Evolutionary conservation across 2,329 filamentous ascomycete genomes (phyloP).

Genomic region (Davidsoniella virescens): DNA sequence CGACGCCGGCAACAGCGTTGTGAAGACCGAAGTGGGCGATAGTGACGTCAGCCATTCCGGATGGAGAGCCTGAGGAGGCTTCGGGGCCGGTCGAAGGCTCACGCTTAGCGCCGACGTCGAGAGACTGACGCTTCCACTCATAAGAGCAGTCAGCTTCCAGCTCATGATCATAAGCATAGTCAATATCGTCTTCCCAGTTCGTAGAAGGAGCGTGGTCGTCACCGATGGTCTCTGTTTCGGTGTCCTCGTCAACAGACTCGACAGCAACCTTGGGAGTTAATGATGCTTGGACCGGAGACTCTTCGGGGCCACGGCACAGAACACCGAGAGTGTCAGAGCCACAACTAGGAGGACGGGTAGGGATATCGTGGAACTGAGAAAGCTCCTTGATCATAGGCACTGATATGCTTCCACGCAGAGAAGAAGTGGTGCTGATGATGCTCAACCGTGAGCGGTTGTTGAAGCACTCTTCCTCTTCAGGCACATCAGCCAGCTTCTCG

Average conservation of each 20-base stretch:
- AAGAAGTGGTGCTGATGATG: slow-evolving; percentile 31
- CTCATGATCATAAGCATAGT: slow-evolving; percentile 55
- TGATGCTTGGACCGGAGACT: not conserved
- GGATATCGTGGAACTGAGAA: slow-evolving; percentile 19
- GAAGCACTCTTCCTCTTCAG: slow-evolving; percentile 44
- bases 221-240: slow-evolving; percentile 14
- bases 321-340: slow-evolving; percentile 36
- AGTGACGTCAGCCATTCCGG: slow-evolving; percentile 16
- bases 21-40: slow-evolving; percentile 17
- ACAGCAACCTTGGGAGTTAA: slow-evolving; percentile 20
- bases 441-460: slow-evolving; percentile 26
- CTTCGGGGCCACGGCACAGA: slow-evolving; percentile 1
- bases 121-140: slow-evolving; percentile 43
- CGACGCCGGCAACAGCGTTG: slow-evolving; percentile 5
- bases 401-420: slow-evolving; percentile 38
- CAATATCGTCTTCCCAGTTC: slow-evolving; percentile 53
- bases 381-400: slow-evolving; percentile 36
- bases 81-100: slow-evolving; percentile 10
- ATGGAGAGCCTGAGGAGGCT: not conserved
- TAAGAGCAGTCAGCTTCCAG: slow-evolving; percentile 51
- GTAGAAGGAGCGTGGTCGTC: slow-evolving; percentile 22
- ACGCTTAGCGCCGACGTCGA: slow-evolving; percentile 23
- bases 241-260: slow-evolving; percentile 18
- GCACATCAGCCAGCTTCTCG: slow-evolving; percentile 39
- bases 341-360: slow-evolving; percentile 26